Percentiles rank a stretch among this genome's conserved stretches.
Conservation (phyloP, 1,284 basidiomycete species). For the Cryptococcus sp. region DNA sequence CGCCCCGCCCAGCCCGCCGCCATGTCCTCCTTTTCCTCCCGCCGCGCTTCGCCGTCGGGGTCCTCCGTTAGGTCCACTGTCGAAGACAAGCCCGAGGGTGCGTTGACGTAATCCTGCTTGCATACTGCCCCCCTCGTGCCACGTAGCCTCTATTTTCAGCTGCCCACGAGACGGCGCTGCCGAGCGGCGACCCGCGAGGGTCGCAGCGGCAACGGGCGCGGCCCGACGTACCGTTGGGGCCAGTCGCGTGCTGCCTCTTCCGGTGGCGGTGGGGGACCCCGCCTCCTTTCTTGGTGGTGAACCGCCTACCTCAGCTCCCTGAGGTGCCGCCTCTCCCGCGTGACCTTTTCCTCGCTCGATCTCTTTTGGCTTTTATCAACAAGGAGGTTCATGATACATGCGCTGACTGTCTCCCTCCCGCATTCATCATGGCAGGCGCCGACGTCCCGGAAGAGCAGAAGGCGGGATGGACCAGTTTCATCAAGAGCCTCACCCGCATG, state of each 20-base stretch:
- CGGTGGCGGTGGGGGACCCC: neutral
- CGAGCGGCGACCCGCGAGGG: too few species aligned
- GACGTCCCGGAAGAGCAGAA: conserved; percentile 50
- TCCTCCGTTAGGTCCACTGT: conserved; percentile 4
- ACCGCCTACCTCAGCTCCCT: neutral
- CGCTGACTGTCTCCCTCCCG: too few species aligned
- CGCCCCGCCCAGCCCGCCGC: too few species aligned
- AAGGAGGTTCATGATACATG: too few species aligned
- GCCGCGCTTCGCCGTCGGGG: neutral
- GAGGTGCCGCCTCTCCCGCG: neutral
- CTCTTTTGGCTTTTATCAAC: too few species aligned
- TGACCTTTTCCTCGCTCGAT: neutral
- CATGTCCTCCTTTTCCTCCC: conserved; percentile 1
- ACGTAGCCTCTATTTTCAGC: too few species aligned
- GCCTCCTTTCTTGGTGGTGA: neutral
- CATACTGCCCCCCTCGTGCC: neutral
- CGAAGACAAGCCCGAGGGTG: conserved; percentile 23
- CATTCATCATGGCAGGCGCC: conserved; percentile 30
- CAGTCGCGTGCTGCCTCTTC: too few species aligned
- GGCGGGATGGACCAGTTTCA: conserved; percentile 50
- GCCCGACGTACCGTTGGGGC: too few species aligned
- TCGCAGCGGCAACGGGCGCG: too few species aligned
- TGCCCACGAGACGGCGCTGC: too few species aligned
- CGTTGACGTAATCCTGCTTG: neutral
- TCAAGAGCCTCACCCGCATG: conserved; percentile 66